phyloP scores from a whole-genome alignment of 2,329 filamentous ascomycete species.

The Peltaster fructicola region DNA sequence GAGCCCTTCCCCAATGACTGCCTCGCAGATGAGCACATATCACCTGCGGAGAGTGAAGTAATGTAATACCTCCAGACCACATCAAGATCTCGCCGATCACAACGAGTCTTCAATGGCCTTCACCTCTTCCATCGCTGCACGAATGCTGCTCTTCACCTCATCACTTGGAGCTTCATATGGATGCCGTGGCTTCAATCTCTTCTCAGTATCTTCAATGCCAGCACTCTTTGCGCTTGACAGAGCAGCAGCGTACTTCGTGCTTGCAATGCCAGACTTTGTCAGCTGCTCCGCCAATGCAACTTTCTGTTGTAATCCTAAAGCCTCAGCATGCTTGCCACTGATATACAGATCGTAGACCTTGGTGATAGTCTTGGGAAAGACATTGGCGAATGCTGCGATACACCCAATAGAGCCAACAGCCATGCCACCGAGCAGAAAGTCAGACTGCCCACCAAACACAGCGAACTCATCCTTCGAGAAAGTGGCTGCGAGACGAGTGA shows the following conservation, averaged over 20 bases:
- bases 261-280: constrained; percentile 48
- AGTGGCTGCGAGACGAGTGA: constrained; percentile 35
- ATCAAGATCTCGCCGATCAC: constrained; percentile 3
- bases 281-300: constrained; percentile 48
- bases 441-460: constrained; percentile 49
- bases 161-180: constrained; percentile 36
- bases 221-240: constrained; percentile 38
- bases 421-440: constrained; percentile 40
- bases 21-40: constrained; percentile 42
- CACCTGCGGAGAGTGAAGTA: too few species aligned
- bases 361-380: constrained; percentile 38
- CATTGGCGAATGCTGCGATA: constrained; percentile 35
- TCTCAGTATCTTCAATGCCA: constrained; percentile 34
- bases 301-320: constrained; percentile 40
- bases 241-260: constrained; percentile 50
- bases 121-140: constrained; percentile 20
- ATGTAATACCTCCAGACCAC: too few species aligned
- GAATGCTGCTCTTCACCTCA: constrained; percentile 23
- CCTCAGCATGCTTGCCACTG: constrained; percentile 39
- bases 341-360: constrained; percentile 44
- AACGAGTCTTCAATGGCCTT: constrained; percentile 18
- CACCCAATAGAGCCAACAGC: constrained; percentile 31
- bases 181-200: constrained; percentile 37
- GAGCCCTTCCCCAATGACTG: constrained; percentile 52
- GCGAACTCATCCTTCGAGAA: constrained; percentile 40